Evolutionary conservation across 768 basidiomycete species (phyloP).

Genomic region (Mycena crocata): DNA sequence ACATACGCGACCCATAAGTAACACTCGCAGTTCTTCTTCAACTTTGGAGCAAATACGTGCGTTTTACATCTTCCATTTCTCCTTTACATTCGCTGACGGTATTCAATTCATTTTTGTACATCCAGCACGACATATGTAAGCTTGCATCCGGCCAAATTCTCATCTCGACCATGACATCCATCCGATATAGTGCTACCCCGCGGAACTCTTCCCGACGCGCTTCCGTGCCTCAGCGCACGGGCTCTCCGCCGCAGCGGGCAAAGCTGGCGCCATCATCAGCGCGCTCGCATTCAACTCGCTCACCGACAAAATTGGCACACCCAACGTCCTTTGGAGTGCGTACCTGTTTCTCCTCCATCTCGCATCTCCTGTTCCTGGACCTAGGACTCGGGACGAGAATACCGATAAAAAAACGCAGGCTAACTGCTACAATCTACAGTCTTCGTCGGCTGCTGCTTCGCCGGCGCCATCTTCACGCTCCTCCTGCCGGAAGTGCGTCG

Average conservation of each 20-base stretch:
- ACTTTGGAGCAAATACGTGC: constrained; percentile 81
- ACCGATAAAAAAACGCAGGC: no score
- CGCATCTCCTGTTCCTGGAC: not conserved
- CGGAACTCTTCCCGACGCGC: constrained; percentile 84
- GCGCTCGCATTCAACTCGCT: constrained; percentile 69
- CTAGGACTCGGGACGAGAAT: no score
- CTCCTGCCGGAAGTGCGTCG: constrained; percentile 64
- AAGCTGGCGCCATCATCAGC: constrained; percentile 68
- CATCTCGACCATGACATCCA: not conserved
- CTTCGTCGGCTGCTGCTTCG: constrained; percentile 63
- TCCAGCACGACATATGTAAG: constrained; percentile 64
- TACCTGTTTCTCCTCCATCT: constrained; percentile 18
- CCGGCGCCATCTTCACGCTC: constrained; percentile 57
- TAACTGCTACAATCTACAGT: no score
- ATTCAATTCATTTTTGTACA: not conserved
- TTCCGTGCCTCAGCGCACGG: constrained; percentile 83
- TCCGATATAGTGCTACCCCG: constrained; percentile 68
- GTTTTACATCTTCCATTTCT: constrained; percentile 35
- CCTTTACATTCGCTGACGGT: not conserved
- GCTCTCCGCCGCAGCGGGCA: constrained; percentile 78
- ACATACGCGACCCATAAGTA: not conserved
- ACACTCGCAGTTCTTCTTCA: constrained; percentile 75
- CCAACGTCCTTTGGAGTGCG: constrained; percentile 69
- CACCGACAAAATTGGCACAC: constrained; percentile 60
- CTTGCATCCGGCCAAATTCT: not conserved